phyloP scores from a whole-genome alignment of 1,139 yeast species.

The Saccharomyces hybrid region DNA sequence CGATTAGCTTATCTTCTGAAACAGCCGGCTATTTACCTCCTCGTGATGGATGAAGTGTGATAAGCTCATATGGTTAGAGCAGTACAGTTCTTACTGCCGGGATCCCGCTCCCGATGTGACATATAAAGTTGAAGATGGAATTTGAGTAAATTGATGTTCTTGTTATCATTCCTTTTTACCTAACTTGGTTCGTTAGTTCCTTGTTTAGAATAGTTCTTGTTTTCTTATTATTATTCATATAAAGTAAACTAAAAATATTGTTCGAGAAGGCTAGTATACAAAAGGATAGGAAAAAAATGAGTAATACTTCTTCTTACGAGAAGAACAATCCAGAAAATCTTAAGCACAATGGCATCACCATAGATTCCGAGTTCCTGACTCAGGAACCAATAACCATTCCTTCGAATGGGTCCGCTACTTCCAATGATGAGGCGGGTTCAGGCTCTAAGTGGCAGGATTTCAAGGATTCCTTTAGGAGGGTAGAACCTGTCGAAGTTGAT shows the following conservation, averaged over 20 bases:
- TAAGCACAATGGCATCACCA: slow-evolving; percentile 1
- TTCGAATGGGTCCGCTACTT: neutral
- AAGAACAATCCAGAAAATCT: neutral
- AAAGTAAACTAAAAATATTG: too few relatives aligned
- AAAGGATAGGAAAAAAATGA: neutral
- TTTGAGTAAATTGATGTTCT: neutral
- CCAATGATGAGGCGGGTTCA: too few relatives aligned
- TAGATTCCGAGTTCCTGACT: slow-evolving; percentile 7
- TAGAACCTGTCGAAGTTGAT: too few relatives aligned
- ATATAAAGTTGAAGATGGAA: neutral
- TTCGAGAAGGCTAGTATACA: too few relatives aligned
- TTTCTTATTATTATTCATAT: neutral
- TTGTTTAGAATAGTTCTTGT: neutral
- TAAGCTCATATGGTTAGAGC: neutral
- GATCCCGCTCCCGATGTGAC: neutral
- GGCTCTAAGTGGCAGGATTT: too few relatives aligned
- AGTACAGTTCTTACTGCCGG: neutral
- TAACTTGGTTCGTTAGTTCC: neutral
- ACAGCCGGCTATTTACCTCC: neutral
- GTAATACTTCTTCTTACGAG: neutral
- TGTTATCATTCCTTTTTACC: neutral
- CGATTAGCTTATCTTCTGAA: neutral
- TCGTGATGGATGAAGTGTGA: neutral
- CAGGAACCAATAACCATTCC: slow-evolving; percentile 7
- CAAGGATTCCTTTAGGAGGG: too few relatives aligned